Base-by-base conservation (phyloP, 192 early-diverging fungal species). In the Endogone sp. region DNA sequence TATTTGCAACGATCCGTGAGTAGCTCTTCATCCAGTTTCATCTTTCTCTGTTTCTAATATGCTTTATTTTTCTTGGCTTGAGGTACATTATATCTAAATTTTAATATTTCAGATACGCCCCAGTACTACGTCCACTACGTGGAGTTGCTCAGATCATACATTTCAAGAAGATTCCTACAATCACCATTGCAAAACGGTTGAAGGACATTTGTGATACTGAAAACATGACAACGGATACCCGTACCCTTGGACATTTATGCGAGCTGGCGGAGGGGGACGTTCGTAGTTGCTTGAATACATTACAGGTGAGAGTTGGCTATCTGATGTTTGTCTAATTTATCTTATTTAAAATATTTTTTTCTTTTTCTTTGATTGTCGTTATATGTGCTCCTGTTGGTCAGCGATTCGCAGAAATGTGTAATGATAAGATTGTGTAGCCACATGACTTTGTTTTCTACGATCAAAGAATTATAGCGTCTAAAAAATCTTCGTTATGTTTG, bases 1-100 rank as follows among this genome's bases (percentile, higher is more conserved):
- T 75, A 97, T 99, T 66, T 99, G 97, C 85, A 99, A 99, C 76
- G 95, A 98, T 77, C 89, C 83, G 88, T 92, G 85, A 56, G 76
- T 82, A 24, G 9, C 60, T n/a, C 20, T 59, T 54, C 27, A 49
- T 32, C 8, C 23, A 8, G n/a, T n/a, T n/a, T n/a, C n/a, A n/a
- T n/a, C n/a, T n/a, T 49, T 49, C 37, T 11, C 37, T 49, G 37
- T 49, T 49, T 49, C 37, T 49, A 49, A n/a, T n/a, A n/a, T n/a
- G n/a, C n/a, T n/a, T n/a, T n/a, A n/a, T 28, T 3, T 23, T 27
- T 66, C n/a, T n/a, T n/a, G n/a, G n/a, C n/a, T 49, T 16, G 16
- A 49, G 37, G 6, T 56, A 56, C 3, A 0, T 56, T 3, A 28
- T 30, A 2, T 24, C 2, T 56, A 24, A 28, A 24, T 27, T 29